Percentiles rank a stretch among this genome's conserved stretches.
These are phyloP conservation scores for Hyphodiscus sp. DNA, from an alignment of 2,329 filamentous ascomycete species.

Conservation along the genomic window DNA sequence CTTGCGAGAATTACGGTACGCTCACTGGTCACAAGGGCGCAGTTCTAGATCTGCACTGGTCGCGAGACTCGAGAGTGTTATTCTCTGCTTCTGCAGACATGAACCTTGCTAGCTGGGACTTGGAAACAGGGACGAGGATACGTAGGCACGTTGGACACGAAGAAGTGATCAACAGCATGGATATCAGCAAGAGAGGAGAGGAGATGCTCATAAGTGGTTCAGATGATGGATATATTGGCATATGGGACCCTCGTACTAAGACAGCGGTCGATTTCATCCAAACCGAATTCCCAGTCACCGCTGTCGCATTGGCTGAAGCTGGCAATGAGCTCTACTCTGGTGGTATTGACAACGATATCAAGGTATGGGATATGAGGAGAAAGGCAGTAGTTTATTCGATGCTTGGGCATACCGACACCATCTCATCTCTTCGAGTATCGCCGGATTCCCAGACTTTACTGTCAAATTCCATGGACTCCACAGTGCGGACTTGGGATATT, in stretches of 20 bases:
- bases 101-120: constrained; percentile 90
- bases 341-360: constrained; percentile 94
- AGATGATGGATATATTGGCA: constrained; percentile 87
- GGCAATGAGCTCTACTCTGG: constrained; percentile 94
- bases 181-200: constrained; percentile 82
- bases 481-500: constrained; percentile 92
- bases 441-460: constrained; percentile 86
- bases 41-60: constrained; percentile 91
- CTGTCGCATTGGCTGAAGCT: constrained; percentile 84
- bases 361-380: constrained; percentile 94
- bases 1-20: constrained; percentile 90
- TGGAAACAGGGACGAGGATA: constrained; percentile 87
- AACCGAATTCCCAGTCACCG: constrained; percentile 87
- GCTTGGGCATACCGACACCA: constrained; percentile 82
- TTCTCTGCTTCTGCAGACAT: constrained; percentile 93
- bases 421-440: constrained; percentile 86
- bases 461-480: constrained; percentile 91
- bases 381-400: constrained; percentile 83
- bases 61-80: constrained; percentile 82
- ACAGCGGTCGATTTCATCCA: constrained; percentile 81
- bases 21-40: constrained; percentile 87
- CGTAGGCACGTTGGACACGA: constrained; percentile 89
- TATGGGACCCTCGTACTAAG: constrained; percentile 94
- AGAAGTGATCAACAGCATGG: constrained; percentile 89
- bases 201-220: constrained; percentile 86